Percentiles rank a stretch among this genome's conserved stretches.
Evolutionary conservation across 2,329 filamentous ascomycete genomes (phyloP).

Genomic region (Apiospora kogelbergensis): DNA sequence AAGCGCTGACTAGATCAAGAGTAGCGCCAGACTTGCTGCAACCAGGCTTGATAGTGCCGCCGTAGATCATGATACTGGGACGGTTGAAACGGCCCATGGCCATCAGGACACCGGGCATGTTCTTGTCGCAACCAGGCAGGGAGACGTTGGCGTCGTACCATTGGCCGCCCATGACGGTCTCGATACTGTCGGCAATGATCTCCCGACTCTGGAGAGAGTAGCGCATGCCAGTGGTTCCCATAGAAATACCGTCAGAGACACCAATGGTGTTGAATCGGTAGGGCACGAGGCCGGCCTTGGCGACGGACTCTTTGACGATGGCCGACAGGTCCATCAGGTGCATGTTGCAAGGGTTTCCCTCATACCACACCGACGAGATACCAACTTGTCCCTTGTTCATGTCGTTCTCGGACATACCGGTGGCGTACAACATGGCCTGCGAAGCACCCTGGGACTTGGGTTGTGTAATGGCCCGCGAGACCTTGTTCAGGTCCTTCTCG

Average conservation of each 20-base stretch:
- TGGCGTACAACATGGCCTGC: slow-evolving; percentile 98
- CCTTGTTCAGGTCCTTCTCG: slow-evolving; percentile 69
- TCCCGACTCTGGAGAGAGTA: slow-evolving; percentile 94
- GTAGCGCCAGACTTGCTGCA: slow-evolving; percentile 74
- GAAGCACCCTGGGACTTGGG: slow-evolving; percentile 98
- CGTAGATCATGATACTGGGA: slow-evolving; percentile 96
- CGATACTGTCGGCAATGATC: slow-evolving; percentile 93
- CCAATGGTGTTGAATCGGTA: slow-evolving; percentile 99
- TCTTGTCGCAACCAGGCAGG: slow-evolving; percentile 95
- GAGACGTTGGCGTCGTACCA: slow-evolving; percentile 91
- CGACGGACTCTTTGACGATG: slow-evolving; percentile 63
- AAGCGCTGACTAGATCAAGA: slow-evolving; percentile 95
- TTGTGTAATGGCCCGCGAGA: slow-evolving; percentile 85
- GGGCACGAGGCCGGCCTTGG: slow-evolving; percentile 75
- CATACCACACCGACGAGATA: slow-evolving; percentile 97
- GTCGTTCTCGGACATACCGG: slow-evolving; percentile 80
- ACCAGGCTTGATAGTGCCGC: slow-evolving; percentile 89
- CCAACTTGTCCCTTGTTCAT: slow-evolving; percentile 97
- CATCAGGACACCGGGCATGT: slow-evolving; percentile 94
- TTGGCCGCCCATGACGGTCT: slow-evolving; percentile 89
- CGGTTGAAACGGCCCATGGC: slow-evolving; percentile 94
- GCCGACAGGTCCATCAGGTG: slow-evolving; percentile 89
- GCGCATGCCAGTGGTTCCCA: slow-evolving; percentile 97
- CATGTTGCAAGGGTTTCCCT: slow-evolving; percentile 99
- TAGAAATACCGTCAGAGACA: slow-evolving; percentile 95